A percentile compares a stretch with the other conserved stretches of the same genome.
These are phyloP conservation scores for Peniophora sp. DNA, from an alignment of 1,284 basidiomycete species.

Conservation along the genomic window DNA sequence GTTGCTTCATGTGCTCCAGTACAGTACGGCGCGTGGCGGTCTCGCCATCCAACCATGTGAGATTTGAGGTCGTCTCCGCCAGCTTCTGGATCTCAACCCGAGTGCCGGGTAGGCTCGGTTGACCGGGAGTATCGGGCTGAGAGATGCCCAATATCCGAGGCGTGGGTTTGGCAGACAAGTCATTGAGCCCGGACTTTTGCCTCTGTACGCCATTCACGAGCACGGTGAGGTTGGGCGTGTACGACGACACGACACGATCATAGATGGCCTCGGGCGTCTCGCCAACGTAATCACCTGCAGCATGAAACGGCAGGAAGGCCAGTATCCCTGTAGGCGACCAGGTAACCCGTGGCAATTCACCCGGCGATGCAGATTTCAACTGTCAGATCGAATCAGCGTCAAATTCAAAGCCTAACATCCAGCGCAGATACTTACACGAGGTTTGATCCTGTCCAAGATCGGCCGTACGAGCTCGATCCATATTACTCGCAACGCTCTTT, in stretches of 20 bases:
- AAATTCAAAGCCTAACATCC: not conserved
- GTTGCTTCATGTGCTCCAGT: not conserved
- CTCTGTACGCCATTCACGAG: not conserved
- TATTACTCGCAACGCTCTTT: not conserved
- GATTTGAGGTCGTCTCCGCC: not conserved
- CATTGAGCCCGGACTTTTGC: no score
- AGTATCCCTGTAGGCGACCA: constrained; percentile 6
- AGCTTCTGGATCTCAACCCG: not conserved
- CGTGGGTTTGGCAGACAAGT: no score
- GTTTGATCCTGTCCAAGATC: constrained; percentile 1
- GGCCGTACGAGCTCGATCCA: constrained; percentile 3
- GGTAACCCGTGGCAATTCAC: constrained; percentile 2
- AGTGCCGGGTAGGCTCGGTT: not conserved
- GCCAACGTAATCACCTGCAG: constrained; percentile 4
- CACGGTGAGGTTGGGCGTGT: not conserved
- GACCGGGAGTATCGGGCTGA: not conserved
- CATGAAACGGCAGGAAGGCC: constrained; percentile 8
- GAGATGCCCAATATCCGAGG: not conserved
- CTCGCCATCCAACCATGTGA: not conserved
- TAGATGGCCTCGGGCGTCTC: not conserved
- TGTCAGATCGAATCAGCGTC: not conserved
- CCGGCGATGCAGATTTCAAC: not conserved
- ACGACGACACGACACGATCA: not conserved
- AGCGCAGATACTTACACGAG: not conserved
- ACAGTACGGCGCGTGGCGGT: not conserved